Evolutionary conservation across 148 eudicot species (phyloP), one percentile per base, ranked within the genome.

Genomic region (Camellia lanceoleosa): DNA sequence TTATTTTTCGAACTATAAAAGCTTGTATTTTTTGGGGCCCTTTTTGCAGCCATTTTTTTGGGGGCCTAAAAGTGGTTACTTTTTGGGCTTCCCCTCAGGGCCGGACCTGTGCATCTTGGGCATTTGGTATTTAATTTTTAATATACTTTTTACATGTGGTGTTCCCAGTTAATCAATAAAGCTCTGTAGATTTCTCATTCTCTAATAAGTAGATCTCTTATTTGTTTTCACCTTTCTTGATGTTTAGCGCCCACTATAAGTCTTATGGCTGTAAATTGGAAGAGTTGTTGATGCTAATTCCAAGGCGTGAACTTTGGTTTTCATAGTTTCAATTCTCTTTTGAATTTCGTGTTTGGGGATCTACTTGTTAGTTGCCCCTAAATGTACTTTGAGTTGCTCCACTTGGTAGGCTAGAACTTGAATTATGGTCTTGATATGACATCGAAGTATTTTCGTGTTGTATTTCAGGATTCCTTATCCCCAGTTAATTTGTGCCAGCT

Each of bases 251-350:
- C 67, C 11, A 20, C 42, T 30, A 5, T 65, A 8, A 65, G 13
- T 65, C 68, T 41, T 30, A 30, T 65, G 68, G 68, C 68, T 3
- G 41, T 65, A 30, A 15, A 14, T 65, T 30, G 64, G 64, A 60
- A 60, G 64, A 5, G 64, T 60, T 60, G 19, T 60, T 60, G 68
- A 65, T 65, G 68, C 68, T 65, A 38, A 20, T 30, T 65, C 68
- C 14, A 6, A 41, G 68, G 68, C 43, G 23, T 65, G 68, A 65
- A 42, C 38, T 66, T 15, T 66, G 69, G 8, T 10, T 66, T 66
- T 10, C 42, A 63, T 63, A n/a, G 8, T 66, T 38, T 66, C 52
- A 49, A 12, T 66, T 66, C 18, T 38, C 68, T 11, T 30, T 13
- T 66, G 15, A 38, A 38, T 66, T 14, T 49, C 52, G 13, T 38